Evolutionary conservation across 192 early-diverging fungal genomes (phyloP), one percentile per base, ranked within the genome.

Genomic region (Coemansia sp.): DNA sequence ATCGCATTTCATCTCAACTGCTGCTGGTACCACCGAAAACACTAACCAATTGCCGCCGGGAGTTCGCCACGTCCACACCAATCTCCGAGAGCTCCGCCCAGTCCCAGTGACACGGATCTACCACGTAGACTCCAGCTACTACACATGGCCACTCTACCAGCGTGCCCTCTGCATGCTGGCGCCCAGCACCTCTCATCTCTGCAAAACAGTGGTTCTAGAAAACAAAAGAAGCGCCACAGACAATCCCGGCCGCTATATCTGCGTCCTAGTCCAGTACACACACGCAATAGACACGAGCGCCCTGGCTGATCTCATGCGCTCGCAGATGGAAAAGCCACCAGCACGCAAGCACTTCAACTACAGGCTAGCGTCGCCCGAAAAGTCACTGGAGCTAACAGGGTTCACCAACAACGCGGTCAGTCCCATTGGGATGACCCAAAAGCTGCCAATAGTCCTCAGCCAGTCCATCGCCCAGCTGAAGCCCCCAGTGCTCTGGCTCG

Each of bases 151-250:
- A 20, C 70, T 90, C 5, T 80, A 90, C 61, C 76, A 86, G 24
- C 86, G 94, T 35, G 91, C 90, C 63, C 87, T 86, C 18, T 73
- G 86, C 31, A 72, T 93, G 59, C 37, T 51, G 1, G 92, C 88
- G 5, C 94, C 94, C 5, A 89, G 89, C 10, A 76, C 83, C 6
- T 82, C 78, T 24, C 94, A 97, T 57, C 80, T 97, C 48, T 97
- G 95, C 85, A 97, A 97, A 66, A 87, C 89, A 5, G 78, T 97
- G 0, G 75, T 96, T 7, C 85, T 97, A 60, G 93, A 95, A 71
- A 97, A 97, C 83, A 97, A 93, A 26, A 86, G 89, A 9, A 31
- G 31, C 31, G 2, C 31, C 1, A 1, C 31, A 31, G 4, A 31
- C 31, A 4, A 31, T 31, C 31, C 31, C 31, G 4, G 4, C 31